Evolutionary conservation across 2,329 filamentous ascomycete species (phyloP).

Genomic region (Boeremia exigua): DNA sequence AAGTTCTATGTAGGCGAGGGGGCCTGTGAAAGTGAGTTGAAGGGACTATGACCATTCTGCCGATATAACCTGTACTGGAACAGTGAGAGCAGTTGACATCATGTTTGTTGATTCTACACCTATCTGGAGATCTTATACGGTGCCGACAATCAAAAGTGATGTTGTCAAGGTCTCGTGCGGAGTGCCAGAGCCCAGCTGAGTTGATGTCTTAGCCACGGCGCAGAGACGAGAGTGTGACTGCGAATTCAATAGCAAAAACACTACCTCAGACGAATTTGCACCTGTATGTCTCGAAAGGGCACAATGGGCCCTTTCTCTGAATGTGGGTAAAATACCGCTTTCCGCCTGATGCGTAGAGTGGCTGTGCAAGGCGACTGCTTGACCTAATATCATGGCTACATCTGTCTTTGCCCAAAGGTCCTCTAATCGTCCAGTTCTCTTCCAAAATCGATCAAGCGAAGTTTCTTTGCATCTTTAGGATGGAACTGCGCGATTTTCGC

Average conservation of each 20-base stretch:
- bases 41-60: no score
- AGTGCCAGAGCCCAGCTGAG: neutral
- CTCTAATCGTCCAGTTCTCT: conserved; percentile 47
- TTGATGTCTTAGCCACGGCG: neutral
- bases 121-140: no score
- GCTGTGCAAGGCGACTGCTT: no score
- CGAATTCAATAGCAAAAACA: neutral
- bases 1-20: no score
- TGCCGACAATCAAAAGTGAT: no score
- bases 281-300: neutral
- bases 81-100: no score
- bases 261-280: neutral
- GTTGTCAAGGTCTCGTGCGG: no score
- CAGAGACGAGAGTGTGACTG: neutral
- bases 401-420: neutral
- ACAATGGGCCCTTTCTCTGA: neutral
- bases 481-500: conserved; percentile 64
- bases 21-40: no score
- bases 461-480: conserved; percentile 58
- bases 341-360: neutral
- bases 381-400: no score
- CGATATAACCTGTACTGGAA: no score
- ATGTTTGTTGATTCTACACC: no score
- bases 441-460: conserved; percentile 62
- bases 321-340: no score